Base-by-base conservation (phyloP, 2,329 filamentous ascomycete genomes). In the Trichoderma hamatum region DNA sequence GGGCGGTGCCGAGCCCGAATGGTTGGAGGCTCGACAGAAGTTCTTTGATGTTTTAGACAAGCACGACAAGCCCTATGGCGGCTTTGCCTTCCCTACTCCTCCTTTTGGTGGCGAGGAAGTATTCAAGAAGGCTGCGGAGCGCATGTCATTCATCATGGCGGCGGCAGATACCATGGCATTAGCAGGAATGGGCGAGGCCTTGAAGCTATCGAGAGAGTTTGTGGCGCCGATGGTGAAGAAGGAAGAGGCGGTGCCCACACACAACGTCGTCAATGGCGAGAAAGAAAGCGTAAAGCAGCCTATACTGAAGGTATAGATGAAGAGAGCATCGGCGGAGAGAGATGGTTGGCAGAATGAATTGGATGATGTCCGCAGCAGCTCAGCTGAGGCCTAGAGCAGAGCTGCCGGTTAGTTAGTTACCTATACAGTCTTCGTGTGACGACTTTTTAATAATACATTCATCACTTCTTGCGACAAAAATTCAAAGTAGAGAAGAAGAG, bases 21-120 rank as follows among this genome's bases (percentile, higher is more conserved):
- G 81, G 81, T 51, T 77, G 13, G 80, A 76, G 5, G 80, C 79
- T 0, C 74, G 79, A 0, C 77, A 77, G 5, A 74, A 79, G 61
- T 84, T 80, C 72, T 74, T 79, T 43, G 72, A 72, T n/a, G 77
- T 78, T 5, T 61, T 84, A 2, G 78, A 79, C 73, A 84, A 84
- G 75, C 83, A 84, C 72, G 76, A 84, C 73, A 84, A 81, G 76
- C 82, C 83, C 10, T 76, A 75, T 21, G 74, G 71, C 16, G 78
- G 79, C 21, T 80, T 80, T 46, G 74, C 74, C 5, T 73, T 80
- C n/a, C 66, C 55, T 43, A 69, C 21, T 21, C 72, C 75, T 26
- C 76, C 76, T 9, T 74, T 66, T 14, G 76, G 75, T 3, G 67
- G 71, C 16, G 62, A 72, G 3, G 76, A 78, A 43, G 62, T 26